These are phyloP conservation scores for Collybia sordida DNA, from an alignment of 768 basidiomycete species.

Conservation along the genomic window DNA sequence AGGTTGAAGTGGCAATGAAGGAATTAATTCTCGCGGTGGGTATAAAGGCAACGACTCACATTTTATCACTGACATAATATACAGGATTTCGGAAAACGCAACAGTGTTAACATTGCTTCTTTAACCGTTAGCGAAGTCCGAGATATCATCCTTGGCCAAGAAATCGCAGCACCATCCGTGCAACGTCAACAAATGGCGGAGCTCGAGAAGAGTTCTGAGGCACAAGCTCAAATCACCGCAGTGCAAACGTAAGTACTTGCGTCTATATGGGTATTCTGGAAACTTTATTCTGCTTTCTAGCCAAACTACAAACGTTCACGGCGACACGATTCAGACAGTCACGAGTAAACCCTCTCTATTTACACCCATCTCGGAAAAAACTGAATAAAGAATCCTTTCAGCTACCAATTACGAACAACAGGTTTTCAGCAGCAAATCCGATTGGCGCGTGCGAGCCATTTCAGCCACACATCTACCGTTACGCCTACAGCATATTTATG, in stretches of 20 bases:
- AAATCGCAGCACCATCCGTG: conserved; percentile 92
- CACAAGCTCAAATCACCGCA: conserved; percentile 93
- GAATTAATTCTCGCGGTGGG: conserved; percentile 88
- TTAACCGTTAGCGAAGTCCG: conserved; percentile 95
- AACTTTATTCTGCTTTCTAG: conserved; percentile 23
- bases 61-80: conserved; percentile 4
- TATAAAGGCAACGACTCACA: conserved; percentile 1
- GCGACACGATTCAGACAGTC: conserved; percentile 92
- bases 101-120: conserved; percentile 98
- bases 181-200: conserved; percentile 99
- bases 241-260: conserved; percentile 69
- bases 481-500: conserved; percentile 97
- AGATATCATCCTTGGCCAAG: conserved; percentile 98
- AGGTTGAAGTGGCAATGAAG: conserved; percentile 98
- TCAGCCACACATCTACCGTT: conserved; percentile 95
- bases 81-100: conserved; percentile 97
- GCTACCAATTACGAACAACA: conserved; percentile 98
- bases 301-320: conserved; percentile 97
- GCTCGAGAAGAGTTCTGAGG: conserved; percentile 93
- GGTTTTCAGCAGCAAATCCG: conserved; percentile 98
- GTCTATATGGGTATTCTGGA: too few species aligned
- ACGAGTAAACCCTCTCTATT: conserved; percentile 58
- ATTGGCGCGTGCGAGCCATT: conserved; percentile 99
- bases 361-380: neutral
- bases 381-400: conserved; percentile 21